Conservation (phyloP, 371 early-diverging fungal species). For the Catenaria anguillulae region DNA sequence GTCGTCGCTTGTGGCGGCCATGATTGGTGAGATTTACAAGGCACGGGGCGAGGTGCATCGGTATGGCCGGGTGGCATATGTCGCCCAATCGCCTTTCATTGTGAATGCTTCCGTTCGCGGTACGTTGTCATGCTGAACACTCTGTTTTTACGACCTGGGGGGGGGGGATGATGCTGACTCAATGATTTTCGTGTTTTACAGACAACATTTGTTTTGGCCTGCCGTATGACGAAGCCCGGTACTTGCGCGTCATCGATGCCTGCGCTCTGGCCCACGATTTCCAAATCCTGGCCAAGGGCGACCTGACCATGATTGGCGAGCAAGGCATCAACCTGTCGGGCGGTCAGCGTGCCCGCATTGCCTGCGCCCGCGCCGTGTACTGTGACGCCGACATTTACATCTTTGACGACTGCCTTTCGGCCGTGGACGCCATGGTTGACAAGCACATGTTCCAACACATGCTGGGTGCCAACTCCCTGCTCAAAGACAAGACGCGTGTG, state of each 20-base stretch:
- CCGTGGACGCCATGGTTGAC: slow-evolving; percentile 89
- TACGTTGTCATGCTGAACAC: slow-evolving; percentile 31
- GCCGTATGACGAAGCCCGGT: slow-evolving; percentile 9
- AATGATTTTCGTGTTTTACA: no score
- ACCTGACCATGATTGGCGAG: slow-evolving; percentile 22
- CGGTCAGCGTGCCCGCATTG: slow-evolving; percentile 33
- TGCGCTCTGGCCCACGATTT: slow-evolving; percentile 20
- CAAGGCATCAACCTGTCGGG: slow-evolving; percentile 24
- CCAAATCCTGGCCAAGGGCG: slow-evolving; percentile 15
- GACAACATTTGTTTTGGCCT: slow-evolving; percentile 12
- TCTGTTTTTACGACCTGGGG: no score
- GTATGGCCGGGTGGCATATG: slow-evolving; percentile 8
- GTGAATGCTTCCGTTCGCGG: slow-evolving; percentile 11
- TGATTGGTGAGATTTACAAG: slow-evolving; percentile 22
- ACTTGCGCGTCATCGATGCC: slow-evolving; percentile 20
- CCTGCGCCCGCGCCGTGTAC: slow-evolving; percentile 63
- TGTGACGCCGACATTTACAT: slow-evolving; percentile 58
- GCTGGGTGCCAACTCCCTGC: slow-evolving; percentile 47
- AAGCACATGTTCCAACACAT: slow-evolving; percentile 61
- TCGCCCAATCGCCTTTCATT: slow-evolving; percentile 16
- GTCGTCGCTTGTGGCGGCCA: slow-evolving; percentile 20
- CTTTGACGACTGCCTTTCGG: slow-evolving; percentile 64
- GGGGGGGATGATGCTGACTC: no score
- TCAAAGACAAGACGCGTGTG: no score
- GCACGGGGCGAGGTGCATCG: neutral